Conservation (phyloP, 352 stramenopile genomes). For the Phytophthora fragariaefolia region DNA sequence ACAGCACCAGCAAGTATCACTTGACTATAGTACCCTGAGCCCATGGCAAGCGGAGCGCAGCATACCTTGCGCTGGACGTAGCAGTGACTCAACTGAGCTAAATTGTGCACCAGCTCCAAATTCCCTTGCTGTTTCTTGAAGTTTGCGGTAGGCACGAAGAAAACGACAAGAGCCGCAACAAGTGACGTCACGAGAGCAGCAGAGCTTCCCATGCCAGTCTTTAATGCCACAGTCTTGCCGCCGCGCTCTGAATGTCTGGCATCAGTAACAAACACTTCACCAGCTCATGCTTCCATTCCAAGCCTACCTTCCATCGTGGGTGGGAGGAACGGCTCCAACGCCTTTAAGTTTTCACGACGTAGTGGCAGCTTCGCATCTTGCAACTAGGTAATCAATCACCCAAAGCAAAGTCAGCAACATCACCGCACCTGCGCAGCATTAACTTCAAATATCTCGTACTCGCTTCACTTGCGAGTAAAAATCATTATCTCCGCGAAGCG, state of each 20-base stretch:
- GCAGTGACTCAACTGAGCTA: constrained; percentile 95
- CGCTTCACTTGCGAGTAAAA: constrained; percentile 95
- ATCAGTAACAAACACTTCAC: constrained; percentile 3
- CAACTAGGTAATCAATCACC: constrained; percentile 57
- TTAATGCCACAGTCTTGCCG: constrained; percentile 77
- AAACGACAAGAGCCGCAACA: constrained; percentile 88
- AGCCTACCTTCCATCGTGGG: constrained; percentile 60
- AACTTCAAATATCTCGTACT: constrained; percentile 25
- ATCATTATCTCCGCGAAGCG: constrained; percentile 95
- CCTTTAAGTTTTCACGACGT: constrained; percentile 65
- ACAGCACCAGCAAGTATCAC: neutral
- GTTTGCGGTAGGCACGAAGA: constrained; percentile 68
- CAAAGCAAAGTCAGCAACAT: constrained; percentile 4
- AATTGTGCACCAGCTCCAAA: constrained; percentile 90
- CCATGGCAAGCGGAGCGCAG: neutral
- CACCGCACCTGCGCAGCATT: neutral
- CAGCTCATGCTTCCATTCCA: neutral
- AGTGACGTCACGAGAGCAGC: constrained; percentile 96
- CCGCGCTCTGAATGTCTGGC: constrained; percentile 32
- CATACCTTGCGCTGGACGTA: constrained; percentile 95
- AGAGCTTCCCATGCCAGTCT: constrained; percentile 97
- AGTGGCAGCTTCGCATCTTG: constrained; percentile 60
- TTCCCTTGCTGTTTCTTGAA: constrained; percentile 31
- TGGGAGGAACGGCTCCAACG: constrained; percentile 88
- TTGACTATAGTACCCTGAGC: neutral